Evolutionary conservation across 148 eudicot species (phyloP), one percentile per base, ranked within the genome.

Genomic region (Persicaria tinctoria): DNA sequence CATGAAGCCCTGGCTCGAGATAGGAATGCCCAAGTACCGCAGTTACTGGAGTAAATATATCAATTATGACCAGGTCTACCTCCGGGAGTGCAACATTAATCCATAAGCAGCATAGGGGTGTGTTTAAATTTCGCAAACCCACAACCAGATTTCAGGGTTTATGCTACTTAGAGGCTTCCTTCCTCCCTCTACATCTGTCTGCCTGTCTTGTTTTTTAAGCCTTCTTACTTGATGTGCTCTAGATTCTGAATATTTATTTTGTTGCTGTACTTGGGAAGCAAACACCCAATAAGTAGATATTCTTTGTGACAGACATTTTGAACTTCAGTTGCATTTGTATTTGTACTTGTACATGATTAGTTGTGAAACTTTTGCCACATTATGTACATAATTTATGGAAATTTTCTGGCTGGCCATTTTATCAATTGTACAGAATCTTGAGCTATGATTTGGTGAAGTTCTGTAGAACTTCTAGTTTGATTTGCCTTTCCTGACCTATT

Each of bases 1-100:
- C 87, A 83, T 92, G 83, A 92, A 92, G 84, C 97, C 97, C 5
- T 92, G 97, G 97, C 93, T 92, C 10, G 97, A 92, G 84, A 92
- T 92, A 72, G 95, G 84, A 63, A 84, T 92, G 69, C 83, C 89
- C 75, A 90, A 87, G 88, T 92, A 78, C 77, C 84, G 89, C 60
- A 76, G 76, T 75, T 85, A 88, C 79, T 92, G 95, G 95, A 64
- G 88, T 51, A 92, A 82, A 62, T 88, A 79, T 71, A 83, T 92
- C 38, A 88, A 92, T 57, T 89, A 86, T 75, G 88, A 88, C 44
- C 88, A 90, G 56, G 38, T 77, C 45, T 90, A 85, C 73, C 54
- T 92, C 79, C 85, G 91, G 62, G 97, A 92, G 70, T 92, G 97
- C 85, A 92, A 92, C 85, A 83, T 92, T 63, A 92, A 78, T 72